A percentile compares a stretch with the other conserved stretches of the same genome.
Evolutionary conservation across 139 green algal species (phyloP).

Genomic region (Ettlia oleoabundans): DNA sequence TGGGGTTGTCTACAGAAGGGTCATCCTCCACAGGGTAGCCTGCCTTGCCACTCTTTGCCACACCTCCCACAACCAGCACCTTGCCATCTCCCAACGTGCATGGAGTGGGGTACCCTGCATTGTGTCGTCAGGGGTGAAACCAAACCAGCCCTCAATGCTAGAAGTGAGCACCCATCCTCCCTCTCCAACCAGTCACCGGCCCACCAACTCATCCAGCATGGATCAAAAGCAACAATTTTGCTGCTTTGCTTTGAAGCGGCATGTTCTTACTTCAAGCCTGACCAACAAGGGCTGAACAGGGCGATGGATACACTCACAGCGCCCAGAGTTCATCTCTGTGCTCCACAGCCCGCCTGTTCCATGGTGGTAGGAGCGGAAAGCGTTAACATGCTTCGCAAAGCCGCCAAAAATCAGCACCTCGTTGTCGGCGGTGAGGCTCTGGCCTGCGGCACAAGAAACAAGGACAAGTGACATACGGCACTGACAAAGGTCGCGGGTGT

Average conservation of each 20-base stretch:
- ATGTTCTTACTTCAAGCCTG: too few relatives aligned
- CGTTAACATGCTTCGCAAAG: background rate
- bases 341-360: background rate
- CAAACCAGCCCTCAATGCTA: too few relatives aligned
- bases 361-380: conserved; percentile 8
- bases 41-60: conserved; percentile 6
- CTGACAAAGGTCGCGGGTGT: too few relatives aligned
- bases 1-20: conserved; percentile 1
- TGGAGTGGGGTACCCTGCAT: background rate
- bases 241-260: too few relatives aligned
- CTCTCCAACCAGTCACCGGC: too few relatives aligned
- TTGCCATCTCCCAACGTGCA: background rate
- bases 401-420: conserved; percentile 20
- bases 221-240: too few relatives aligned
- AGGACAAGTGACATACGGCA: too few relatives aligned
- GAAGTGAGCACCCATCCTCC: too few relatives aligned
- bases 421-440: background rate
- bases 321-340: background rate
- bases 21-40: conserved; percentile 3
- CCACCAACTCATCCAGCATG: too few relatives aligned
- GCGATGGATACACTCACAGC: background rate
- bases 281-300: too few relatives aligned
- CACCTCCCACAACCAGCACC: conserved; percentile 6
- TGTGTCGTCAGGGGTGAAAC: background rate
- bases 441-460: background rate